phyloP scores from a whole-genome alignment of 1,139 yeast genomes.

The Saccharomyces hybrid region DNA sequence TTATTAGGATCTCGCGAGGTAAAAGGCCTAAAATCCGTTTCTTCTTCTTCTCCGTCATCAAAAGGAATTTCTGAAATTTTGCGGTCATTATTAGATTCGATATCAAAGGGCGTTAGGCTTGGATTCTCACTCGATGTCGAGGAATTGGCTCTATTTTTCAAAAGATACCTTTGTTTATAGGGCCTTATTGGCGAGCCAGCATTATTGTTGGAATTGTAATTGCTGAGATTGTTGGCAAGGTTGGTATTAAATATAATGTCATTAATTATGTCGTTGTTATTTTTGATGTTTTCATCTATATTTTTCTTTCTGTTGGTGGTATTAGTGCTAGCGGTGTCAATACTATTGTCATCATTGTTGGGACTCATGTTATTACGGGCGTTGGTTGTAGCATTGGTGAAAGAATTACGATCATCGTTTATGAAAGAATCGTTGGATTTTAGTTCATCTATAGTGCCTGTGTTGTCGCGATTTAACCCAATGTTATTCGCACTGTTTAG shows the following conservation, averaged over 20 bases:
- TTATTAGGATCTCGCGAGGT: not conserved
- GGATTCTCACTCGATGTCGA: conserved; percentile 10
- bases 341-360: not conserved
- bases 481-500: conserved; percentile 9
- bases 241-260: conserved; percentile 4
- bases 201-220: conserved; percentile 3
- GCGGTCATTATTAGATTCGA: conserved; percentile 5
- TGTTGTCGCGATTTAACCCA: not conserved
- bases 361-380: not conserved
- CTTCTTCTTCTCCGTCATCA: conserved; percentile 17
- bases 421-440: conserved; percentile 1
- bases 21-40: conserved; percentile 1
- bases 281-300: conserved; percentile 3
- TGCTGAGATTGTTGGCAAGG: conserved; percentile 2
- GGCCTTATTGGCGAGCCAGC: conserved; percentile 1
- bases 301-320: not conserved
- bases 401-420: not conserved
- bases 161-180: conserved; percentile 17
- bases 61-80: conserved; percentile 26
- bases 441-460: not conserved
- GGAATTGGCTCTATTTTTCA: conserved; percentile 22
- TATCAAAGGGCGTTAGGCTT: conserved; percentile 2
- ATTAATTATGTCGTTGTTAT: conserved; percentile 4
- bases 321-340: not conserved
- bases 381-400: not conserved